These are phyloP conservation scores for Acanthamoeba divionensis DNA, from an alignment of 208 protist genomes.

Conservation along the genomic window DNA sequence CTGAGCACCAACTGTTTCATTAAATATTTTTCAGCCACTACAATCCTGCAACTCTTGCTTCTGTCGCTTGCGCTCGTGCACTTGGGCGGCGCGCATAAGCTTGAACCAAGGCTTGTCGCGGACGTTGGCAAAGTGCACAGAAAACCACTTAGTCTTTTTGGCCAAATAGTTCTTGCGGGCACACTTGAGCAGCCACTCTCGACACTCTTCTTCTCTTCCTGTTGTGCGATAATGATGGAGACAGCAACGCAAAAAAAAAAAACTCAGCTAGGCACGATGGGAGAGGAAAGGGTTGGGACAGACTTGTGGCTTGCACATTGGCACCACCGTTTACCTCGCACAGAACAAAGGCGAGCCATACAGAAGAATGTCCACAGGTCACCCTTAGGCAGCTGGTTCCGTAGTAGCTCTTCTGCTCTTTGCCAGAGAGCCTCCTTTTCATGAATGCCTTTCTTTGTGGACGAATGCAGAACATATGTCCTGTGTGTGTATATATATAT, in stretches of 20 bases:
- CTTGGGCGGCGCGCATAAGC: neutral
- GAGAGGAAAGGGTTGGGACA: too few species aligned
- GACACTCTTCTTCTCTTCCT: neutral
- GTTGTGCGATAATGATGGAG: too few species aligned
- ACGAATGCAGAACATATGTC: conserved; percentile 36
- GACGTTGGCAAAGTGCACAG: conserved; percentile 36
- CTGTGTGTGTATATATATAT: neutral
- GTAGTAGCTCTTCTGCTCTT: conserved; percentile 10
- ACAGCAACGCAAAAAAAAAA: too few species aligned
- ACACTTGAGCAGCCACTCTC: conserved; percentile 8
- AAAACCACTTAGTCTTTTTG: conserved; percentile 48
- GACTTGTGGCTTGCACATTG: too few species aligned
- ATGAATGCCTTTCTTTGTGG: neutral
- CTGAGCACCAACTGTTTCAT: too few species aligned
- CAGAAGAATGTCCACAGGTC: conserved; percentile 50
- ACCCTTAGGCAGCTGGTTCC: neutral
- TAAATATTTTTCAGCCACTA: too few species aligned
- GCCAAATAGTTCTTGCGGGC: conserved; percentile 37
- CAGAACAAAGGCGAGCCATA: conserved; percentile 41
- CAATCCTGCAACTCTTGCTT: too few species aligned
- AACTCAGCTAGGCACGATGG: too few species aligned
- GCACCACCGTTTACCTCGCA: neutral
- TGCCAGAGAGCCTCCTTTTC: conserved; percentile 13
- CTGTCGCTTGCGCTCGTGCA: neutral
- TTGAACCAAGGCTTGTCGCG: neutral